A percentile compares a stretch with the other conserved stretches of the same genome.
Conservation (phyloP, 768 basidiomycete species). For the Phaffia tasmanica region DNA sequence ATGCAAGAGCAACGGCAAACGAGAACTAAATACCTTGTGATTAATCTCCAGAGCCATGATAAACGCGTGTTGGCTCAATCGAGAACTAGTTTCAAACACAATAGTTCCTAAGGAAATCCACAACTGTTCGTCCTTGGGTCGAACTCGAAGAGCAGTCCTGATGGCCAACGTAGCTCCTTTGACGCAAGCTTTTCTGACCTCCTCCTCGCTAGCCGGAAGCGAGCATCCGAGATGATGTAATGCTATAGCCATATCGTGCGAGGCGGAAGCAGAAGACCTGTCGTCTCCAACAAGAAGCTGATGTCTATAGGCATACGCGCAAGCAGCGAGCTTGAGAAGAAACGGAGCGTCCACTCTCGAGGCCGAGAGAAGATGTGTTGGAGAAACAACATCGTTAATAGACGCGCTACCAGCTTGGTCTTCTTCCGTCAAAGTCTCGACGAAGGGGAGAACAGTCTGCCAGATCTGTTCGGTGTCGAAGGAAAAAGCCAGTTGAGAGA, state of each 20-base stretch:
- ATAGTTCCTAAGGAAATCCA: conserved; percentile 77
- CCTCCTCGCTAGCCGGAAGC: conserved; percentile 35
- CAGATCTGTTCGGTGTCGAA: conserved; percentile 38
- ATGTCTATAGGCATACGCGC: conserved; percentile 37
- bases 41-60: conserved; percentile 78
- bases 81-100: conserved; percentile 55
- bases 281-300: conserved; percentile 38
- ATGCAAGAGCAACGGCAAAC: not conserved
- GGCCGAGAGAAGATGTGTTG: conserved; percentile 27
- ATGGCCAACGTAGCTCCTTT: conserved; percentile 10
- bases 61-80: conserved; percentile 79
- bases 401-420: conserved; percentile 23
- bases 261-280: conserved; percentile 48
- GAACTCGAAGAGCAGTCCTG: conserved; percentile 46
- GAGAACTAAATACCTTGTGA: conserved; percentile 50
- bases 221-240: conserved; percentile 47
- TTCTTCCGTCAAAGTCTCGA: conserved; percentile 25
- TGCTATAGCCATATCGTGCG: conserved; percentile 61
- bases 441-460: conserved; percentile 28
- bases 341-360: conserved; percentile 23
- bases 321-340: conserved; percentile 31
- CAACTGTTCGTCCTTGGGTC: conserved; percentile 58
- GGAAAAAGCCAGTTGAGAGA: conserved; percentile 50
- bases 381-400: conserved; percentile 30
- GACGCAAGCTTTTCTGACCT: conserved; percentile 52